Percentiles rank a stretch among this genome's conserved stretches.
Evolutionary conservation across 495 filamentous ascomycete genomes (phyloP).

Genomic region (Penicillium subrubescens): DNA sequence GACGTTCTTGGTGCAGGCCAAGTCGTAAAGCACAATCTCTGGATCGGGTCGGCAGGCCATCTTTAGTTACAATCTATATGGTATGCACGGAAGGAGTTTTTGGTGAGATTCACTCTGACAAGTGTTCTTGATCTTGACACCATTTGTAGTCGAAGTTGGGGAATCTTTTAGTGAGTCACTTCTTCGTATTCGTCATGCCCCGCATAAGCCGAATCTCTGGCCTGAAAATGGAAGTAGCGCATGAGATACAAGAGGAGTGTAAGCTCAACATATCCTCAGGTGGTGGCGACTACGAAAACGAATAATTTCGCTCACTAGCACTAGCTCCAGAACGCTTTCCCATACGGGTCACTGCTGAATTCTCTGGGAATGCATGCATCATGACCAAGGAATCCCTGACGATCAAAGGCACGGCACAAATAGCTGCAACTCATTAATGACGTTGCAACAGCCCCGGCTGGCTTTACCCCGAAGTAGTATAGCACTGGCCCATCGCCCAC

Average conservation of each 20-base stretch:
- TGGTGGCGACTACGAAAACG: neutral
- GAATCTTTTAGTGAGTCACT: neutral
- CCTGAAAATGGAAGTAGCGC: neutral
- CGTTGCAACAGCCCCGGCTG: slow-evolving; percentile 15
- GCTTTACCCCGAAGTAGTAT: slow-evolving; percentile 20
- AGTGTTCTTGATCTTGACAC: neutral
- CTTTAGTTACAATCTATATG: neutral
- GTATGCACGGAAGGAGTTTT: neutral
- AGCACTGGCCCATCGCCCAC: slow-evolving; percentile 18
- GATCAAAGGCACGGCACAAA: neutral
- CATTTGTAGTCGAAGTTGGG: neutral
- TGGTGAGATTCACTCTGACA: neutral
- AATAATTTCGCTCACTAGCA: neutral
- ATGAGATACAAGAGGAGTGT: neutral
- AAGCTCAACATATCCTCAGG: neutral
- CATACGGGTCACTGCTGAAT: neutral
- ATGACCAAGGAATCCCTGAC: neutral
- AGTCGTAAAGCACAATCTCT: slow-evolving; percentile 44
- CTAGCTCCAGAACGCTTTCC: neutral
- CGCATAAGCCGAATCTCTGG: neutral
- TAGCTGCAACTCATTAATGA: neutral
- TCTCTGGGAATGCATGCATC: too few species aligned
- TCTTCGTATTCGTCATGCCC: neutral
- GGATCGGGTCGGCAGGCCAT: slow-evolving; percentile 34
- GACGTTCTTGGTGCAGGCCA: slow-evolving; percentile 40